Conservation (phyloP, 352 stramenopile species). For the Pythium grandisporangium region DNA sequence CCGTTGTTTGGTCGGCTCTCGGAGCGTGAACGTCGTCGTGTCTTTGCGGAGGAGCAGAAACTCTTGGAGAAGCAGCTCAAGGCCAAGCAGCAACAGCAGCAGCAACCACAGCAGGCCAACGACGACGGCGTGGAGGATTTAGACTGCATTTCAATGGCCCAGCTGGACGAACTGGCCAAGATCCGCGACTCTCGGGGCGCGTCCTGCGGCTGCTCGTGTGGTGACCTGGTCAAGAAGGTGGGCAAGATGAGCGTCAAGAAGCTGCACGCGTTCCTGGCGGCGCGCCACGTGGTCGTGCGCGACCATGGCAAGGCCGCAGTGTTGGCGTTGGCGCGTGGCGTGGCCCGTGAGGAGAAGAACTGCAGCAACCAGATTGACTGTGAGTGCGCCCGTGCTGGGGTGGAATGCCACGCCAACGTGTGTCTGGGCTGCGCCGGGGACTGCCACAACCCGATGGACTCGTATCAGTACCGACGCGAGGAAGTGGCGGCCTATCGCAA, state of each 20-base stretch:
- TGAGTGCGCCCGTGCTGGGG: constrained; percentile 66
- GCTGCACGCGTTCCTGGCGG: constrained; percentile 53
- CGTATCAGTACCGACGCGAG: constrained; percentile 69
- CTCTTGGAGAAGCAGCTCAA: constrained; percentile 6
- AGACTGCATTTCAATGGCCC: constrained; percentile 69
- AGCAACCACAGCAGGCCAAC: background rate
- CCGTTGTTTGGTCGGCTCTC: constrained; percentile 67
- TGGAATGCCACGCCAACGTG: constrained; percentile 64
- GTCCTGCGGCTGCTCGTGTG: constrained; percentile 70
- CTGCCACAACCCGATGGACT: constrained; percentile 61
- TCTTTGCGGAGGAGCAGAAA: constrained; percentile 35
- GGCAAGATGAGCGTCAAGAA: constrained; percentile 82
- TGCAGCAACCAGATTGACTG: constrained; percentile 53
- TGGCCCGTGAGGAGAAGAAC: constrained; percentile 64
- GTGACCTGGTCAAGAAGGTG: constrained; percentile 77
- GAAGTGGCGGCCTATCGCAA: constrained; percentile 66
- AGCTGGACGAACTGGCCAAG: constrained; percentile 73
- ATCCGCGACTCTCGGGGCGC: constrained; percentile 77
- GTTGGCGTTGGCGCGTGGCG: constrained; percentile 47
- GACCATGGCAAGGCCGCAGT: constrained; percentile 56
- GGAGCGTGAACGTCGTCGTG: constrained; percentile 56
- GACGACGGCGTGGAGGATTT: constrained; percentile 32
- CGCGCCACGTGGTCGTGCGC: constrained; percentile 31
- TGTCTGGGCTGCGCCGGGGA: constrained; percentile 64
- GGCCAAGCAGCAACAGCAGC: constrained; percentile 6